Base-by-base conservation (phyloP, 306 rosid genomes). In the Cicer bijugum region DNA sequence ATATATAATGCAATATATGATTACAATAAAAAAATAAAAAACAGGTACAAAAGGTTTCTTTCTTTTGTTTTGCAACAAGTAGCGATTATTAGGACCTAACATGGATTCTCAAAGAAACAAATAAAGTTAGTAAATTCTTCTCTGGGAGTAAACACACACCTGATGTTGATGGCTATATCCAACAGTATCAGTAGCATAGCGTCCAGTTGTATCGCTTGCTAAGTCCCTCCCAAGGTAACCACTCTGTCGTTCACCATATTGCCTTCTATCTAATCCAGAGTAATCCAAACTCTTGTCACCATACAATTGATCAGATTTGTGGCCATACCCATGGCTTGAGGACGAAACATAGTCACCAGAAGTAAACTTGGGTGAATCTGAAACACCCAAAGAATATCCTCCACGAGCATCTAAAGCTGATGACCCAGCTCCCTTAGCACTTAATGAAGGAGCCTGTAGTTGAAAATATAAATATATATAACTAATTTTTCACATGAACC, bases 241-340 rank as follows among this genome's bases (percentile, higher is more conserved):
- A 84, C 92, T 87, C 78, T 90, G 96, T 1, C 93, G 85, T 39
- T 92, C 97, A 71, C 95, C 89, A 78, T 88, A 94, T 60, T 89
- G 97, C 67, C 96, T 85, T 86, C 99, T 86, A 42, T 94, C 97
- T 71, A 91, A 68, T 44, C 79, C 87, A 79, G 97, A 78, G 81
- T 91, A 94, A 50, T 89, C 99, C 80, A 91, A 50, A 74, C 84
- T 88, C 82, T 91, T 94, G 48, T 91, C 99, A n/a, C 84, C 86
- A 79, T 88, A 94, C 83, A 91, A 68, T 33, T 84, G 97, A 69
- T 87, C 95, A 19, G 85, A 80, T 83, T 91, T 93, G 65, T 86
- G 96, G 72, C 90, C 89, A 75, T 93, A 93, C 19, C 83, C 88
- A 56, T 91, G 99, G 78, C 87, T 86, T 74, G 97, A 86, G 19